phyloP scores from a whole-genome alignment of 352 stramenopile species.

The Blastocystis sp. region DNA sequence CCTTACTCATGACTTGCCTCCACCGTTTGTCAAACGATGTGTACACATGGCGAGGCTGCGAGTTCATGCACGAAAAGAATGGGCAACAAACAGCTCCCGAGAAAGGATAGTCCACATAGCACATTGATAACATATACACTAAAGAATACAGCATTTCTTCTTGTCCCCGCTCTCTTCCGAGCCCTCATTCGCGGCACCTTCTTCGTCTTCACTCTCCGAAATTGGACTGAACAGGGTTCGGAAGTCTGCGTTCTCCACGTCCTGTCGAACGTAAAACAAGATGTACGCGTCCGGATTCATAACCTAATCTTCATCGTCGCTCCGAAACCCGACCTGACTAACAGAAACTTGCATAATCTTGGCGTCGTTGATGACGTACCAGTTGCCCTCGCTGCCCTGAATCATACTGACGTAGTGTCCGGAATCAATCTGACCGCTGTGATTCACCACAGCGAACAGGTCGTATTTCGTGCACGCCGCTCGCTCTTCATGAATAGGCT shows the following conservation, averaged over 20 bases:
- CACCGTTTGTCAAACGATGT: slow-evolving; percentile 65
- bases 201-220: slow-evolving; percentile 67
- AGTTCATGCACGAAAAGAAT: neutral
- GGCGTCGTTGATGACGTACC: slow-evolving; percentile 97
- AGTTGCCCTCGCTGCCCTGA: slow-evolving; percentile 88
- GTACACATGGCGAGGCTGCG: slow-evolving; percentile 5
- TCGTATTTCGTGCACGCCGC: slow-evolving; percentile 85
- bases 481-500: slow-evolving; percentile 65
- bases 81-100: slow-evolving; percentile 52
- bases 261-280: slow-evolving; percentile 87
- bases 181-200: slow-evolving; percentile 75
- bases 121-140: slow-evolving; percentile 17
- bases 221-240: slow-evolving; percentile 83
- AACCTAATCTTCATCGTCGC: slow-evolving; percentile 82
- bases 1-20: slow-evolving; percentile 62
- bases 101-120: neutral
- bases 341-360: slow-evolving; percentile 83
- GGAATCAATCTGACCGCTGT: slow-evolving; percentile 90
- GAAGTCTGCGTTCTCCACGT: slow-evolving; percentile 84
- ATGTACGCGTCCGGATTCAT: slow-evolving; percentile 86
- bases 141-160: slow-evolving; percentile 60
- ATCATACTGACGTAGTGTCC: slow-evolving; percentile 90
- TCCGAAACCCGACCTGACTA: neutral
- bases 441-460: slow-evolving; percentile 95
- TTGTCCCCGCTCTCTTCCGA: slow-evolving; percentile 75